Conservation (phyloP, 768 basidiomycete genomes). For the Chalciporus pseudorubinellus region DNA sequence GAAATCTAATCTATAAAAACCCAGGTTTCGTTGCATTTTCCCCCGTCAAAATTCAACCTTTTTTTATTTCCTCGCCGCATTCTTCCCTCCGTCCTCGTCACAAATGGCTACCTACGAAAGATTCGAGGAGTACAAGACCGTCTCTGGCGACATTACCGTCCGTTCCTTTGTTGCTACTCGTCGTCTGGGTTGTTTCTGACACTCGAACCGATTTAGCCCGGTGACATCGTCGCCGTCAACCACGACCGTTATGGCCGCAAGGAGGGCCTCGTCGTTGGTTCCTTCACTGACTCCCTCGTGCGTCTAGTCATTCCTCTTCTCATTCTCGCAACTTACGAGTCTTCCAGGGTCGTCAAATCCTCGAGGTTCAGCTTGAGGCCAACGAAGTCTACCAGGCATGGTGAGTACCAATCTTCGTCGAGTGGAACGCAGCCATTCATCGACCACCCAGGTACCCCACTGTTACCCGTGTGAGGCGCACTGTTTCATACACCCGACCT, state of each 20-base stretch:
- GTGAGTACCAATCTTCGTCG: constrained; percentile 32
- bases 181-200: constrained; percentile 1
- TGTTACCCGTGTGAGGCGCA: constrained; percentile 75
- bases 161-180: constrained; percentile 5
- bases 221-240: constrained; percentile 78
- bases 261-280: constrained; percentile 80
- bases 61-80: constrained; percentile 27
- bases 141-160: constrained; percentile 38
- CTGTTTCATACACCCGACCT: constrained; percentile 58
- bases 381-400: constrained; percentile 68
- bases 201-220: constrained; percentile 46
- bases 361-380: constrained; percentile 78
- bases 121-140: constrained; percentile 29
- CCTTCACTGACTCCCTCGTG: constrained; percentile 68
- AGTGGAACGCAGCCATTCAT: constrained; percentile 4
- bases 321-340: background rate
- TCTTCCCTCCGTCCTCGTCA: constrained; percentile 24
- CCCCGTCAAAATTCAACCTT: constrained; percentile 24
- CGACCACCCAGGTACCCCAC: constrained; percentile 60
- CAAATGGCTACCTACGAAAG: constrained; percentile 39
- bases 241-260: constrained; percentile 59
- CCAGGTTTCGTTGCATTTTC: constrained; percentile 22
- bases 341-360: constrained; percentile 71
- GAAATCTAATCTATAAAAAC: constrained; percentile 54
- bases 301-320: constrained; percentile 26